Conservation (phyloP, 257 asterid genomes). For the Nicotiana sylvestris region DNA sequence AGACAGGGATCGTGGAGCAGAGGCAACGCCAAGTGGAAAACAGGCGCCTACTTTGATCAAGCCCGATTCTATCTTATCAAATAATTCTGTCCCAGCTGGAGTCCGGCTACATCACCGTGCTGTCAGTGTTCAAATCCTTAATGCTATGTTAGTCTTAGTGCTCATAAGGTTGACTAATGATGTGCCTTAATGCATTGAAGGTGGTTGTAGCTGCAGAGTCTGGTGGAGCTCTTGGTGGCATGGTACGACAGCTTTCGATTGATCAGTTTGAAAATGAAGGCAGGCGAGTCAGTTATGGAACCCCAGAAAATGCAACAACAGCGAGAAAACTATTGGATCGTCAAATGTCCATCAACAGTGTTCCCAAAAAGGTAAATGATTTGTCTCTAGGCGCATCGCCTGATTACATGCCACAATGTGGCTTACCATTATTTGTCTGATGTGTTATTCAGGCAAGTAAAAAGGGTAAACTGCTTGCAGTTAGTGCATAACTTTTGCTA, state of each 20-base stretch:
- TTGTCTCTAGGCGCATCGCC: neutral
- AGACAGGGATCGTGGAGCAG: conserved; percentile 94
- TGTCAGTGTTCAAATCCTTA: conserved; percentile 48
- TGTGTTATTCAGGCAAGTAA: neutral
- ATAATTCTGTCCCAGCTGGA: conserved; percentile 76
- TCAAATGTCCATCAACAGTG: conserved; percentile 90
- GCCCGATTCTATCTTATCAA: conserved; percentile 65
- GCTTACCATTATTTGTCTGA: neutral
- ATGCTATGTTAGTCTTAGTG: neutral
- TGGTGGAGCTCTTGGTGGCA: conserved; percentile 96
- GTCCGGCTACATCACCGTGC: conserved; percentile 99
- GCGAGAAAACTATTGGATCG: conserved; percentile 97
- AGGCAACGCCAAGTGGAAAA: conserved; percentile 96
- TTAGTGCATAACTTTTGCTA: neutral
- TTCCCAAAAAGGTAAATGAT: conserved; percentile 78
- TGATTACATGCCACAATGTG: too few species aligned
- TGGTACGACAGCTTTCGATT: conserved; percentile 97
- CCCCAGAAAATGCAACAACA: conserved; percentile 96
- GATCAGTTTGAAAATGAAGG: conserved; percentile 99
- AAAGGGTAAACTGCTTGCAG: neutral
- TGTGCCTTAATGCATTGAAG: conserved; percentile 35
- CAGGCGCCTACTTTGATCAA: conserved; percentile 60
- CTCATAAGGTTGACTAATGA: conserved; percentile 7
- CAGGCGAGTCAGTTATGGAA: conserved; percentile 93
- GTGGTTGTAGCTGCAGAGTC: conserved; percentile 99